phyloP scores from a whole-genome alignment of 2,329 filamentous ascomycete genomes.

The Aspergillus udagawae region DNA sequence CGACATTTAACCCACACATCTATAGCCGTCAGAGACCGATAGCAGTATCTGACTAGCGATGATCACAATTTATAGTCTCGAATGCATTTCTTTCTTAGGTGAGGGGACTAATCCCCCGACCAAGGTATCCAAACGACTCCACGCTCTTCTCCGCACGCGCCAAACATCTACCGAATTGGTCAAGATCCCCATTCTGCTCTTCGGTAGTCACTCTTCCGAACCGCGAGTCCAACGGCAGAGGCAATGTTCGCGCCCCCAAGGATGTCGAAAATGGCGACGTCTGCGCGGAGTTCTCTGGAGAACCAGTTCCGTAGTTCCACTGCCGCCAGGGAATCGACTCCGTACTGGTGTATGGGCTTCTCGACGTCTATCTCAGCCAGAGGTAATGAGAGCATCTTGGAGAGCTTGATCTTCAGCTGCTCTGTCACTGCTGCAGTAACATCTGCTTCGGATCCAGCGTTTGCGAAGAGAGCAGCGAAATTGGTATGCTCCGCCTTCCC shows the following conservation, averaged over 20 bases:
- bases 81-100: neutral
- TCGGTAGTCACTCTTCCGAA: neutral
- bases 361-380: conserved; percentile 25
- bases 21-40: neutral
- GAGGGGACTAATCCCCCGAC: neutral
- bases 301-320: conserved; percentile 6
- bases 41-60: neutral
- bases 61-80: neutral
- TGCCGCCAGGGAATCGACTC: conserved; percentile 29
- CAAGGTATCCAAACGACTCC: neutral
- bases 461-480: conserved; percentile 1
- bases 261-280: conserved; percentile 4
- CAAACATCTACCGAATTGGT: neutral
- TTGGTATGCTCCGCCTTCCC: neutral
- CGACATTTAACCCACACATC: neutral
- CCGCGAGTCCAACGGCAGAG: neutral
- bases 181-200: neutral
- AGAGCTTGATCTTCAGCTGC: conserved; percentile 26
- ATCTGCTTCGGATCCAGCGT: conserved; percentile 1
- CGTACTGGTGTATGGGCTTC: conserved; percentile 29
- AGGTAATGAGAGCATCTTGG: conserved; percentile 30
- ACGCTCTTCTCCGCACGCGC: neutral
- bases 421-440: conserved; percentile 6
- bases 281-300: conserved; percentile 1
- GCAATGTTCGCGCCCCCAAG: neutral